Base-by-base conservation (phyloP, 1,284 basidiomycete genomes). In the Heliocybe sulcata region DNA sequence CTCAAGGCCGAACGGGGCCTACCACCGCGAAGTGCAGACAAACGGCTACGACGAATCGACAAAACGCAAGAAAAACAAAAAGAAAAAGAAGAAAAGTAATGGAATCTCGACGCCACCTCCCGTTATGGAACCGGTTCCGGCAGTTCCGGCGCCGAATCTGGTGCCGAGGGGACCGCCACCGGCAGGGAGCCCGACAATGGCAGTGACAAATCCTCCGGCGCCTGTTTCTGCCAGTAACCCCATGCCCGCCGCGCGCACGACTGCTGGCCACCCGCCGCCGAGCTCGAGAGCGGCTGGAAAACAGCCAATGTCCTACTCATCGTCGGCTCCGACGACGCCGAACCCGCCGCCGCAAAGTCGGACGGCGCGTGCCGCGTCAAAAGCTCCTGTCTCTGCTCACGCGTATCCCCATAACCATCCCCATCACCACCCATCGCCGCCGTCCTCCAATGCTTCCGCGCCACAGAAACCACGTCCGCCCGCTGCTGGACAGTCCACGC, bases 261-360 rank as follows among this genome's bases (percentile, higher is more conserved):
- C 73, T 26, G 60, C 73, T 38, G 64, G 73, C 53, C 68, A 73
- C 64, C 80, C 69, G 58, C 80, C 69, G 60, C 86, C 73, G 35
- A 81, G 78, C 58, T 86, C 87, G 29, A 74, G 87, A 27, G 87
- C 87, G 11, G 85, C 85, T 47, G 87, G 87, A 64, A 90, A 90
- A 67, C 84, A 86, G 63, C 87, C 86, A 27, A 88, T 89, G 86
- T 69, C 77, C 1, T 82, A 81, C 58, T 62, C 66, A 16, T n/a
- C 69, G 65, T 0, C 55, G 60, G 54, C 62, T 47, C 54, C 67
- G 53, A 58, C 66, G 31, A 62, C 59, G 31, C 45, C 67, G 58
- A 65, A 64, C 51, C 63, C 63, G 29, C 67, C 64, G 11, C 65
- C 65, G 50, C 57, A 66, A 35, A 64, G 29, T 20, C 35, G 64